A percentile compares a stretch with the other conserved stretches of the same genome.
Conservation (phyloP, 2,329 filamentous ascomycete genomes). For the Stemphylium lycopersici region DNA sequence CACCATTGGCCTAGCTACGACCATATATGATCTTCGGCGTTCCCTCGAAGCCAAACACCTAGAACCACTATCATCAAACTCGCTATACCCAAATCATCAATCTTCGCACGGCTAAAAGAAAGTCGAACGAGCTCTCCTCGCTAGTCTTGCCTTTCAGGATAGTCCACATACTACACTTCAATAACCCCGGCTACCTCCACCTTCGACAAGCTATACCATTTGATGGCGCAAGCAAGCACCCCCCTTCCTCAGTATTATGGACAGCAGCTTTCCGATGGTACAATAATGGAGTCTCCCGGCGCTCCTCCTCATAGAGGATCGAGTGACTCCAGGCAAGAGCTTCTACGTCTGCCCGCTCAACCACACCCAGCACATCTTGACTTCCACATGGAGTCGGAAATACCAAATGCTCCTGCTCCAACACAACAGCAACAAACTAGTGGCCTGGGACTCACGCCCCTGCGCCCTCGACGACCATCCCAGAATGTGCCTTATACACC, state of each 20-base stretch:
- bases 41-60: constrained; percentile 6
- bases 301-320: constrained; percentile 21
- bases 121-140: neutral
- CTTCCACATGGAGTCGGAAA: constrained; percentile 13
- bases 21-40: constrained; percentile 26
- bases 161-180: constrained; percentile 3
- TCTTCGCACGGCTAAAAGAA: neutral
- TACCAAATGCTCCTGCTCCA: constrained; percentile 15
- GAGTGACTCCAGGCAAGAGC: constrained; percentile 34
- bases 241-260: constrained; percentile 38
- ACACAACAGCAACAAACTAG: constrained; percentile 6
- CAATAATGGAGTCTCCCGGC: constrained; percentile 34
- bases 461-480: constrained; percentile 17
- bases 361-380: constrained; percentile 35
- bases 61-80: neutral
- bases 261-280: constrained; percentile 37
- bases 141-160: neutral
- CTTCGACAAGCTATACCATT: neutral
- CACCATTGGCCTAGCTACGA: constrained; percentile 12
- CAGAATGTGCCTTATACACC: constrained; percentile 12
- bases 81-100: neutral
- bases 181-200: constrained; percentile 10
- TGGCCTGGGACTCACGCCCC: constrained; percentile 9
- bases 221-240: constrained; percentile 30
- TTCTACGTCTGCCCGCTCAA: constrained; percentile 38